Evolutionary conservation across 371 early-diverging fungal genomes (phyloP), one percentile per base, ranked within the genome.

Genomic region (Choanephora cucurbitarum): DNA sequence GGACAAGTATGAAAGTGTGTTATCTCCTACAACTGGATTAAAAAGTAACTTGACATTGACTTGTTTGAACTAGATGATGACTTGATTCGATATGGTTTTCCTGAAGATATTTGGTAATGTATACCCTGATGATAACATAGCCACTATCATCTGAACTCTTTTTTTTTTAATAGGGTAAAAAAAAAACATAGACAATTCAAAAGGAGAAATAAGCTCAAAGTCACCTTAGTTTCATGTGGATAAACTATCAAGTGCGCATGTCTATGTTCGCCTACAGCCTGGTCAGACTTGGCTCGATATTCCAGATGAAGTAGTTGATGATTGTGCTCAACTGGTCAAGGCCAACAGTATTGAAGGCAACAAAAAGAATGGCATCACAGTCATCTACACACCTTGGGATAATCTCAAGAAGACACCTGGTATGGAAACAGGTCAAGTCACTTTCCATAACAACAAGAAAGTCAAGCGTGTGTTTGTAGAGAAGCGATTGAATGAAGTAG

Each of bases 1-100:
- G 70, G 97, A 98, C 81, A 97, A 96, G 77, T 92, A 79, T 72
- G 98, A 98, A 74, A 98, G 89, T 89, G n/a, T n/a, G n/a, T n/a
- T n/a, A n/a, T n/a, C n/a, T n/a, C n/a, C n/a, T n/a, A n/a, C n/a
- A n/a, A n/a, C n/a, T n/a, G n/a, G n/a, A n/a, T n/a, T n/a, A n/a
- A n/a, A n/a, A n/a, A n/a, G n/a, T n/a, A n/a, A n/a, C n/a, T n/a
- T n/a, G n/a, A n/a, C n/a, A n/a, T n/a, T n/a, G n/a, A n/a, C n/a
- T n/a, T n/a, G n/a, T n/a, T n/a, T n/a, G n/a, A n/a, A n/a, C n/a
- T 57, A 91, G 91, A 97, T 78, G 97, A 96, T 55, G 96, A 96
- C 19, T 77, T 98, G 53, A 97, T 98, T 58, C 93, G 93, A 67
- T 86, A 95, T 73, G 97, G 95, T 7, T 94, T 88, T 75, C 91